Percentiles rank a stretch among this genome's conserved stretches.
Evolutionary conservation across 1,139 yeast species (phyloP).

Genomic region (Kodamaea suecica): DNA sequence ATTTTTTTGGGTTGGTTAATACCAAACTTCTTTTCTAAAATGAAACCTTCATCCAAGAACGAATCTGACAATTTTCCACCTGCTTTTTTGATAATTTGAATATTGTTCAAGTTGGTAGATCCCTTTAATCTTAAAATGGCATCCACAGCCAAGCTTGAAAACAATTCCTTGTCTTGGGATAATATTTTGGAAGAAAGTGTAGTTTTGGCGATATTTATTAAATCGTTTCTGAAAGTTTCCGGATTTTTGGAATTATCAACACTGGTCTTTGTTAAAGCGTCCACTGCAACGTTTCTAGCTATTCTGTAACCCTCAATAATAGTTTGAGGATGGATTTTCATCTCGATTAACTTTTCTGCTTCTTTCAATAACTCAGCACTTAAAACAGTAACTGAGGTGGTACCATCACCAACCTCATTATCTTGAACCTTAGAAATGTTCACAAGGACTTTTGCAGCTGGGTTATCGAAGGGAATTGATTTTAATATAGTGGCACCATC

Average conservation of each 20-base stretch:
- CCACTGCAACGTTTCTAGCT: constrained; percentile 78
- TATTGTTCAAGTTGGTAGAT: constrained; percentile 90
- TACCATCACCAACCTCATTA: constrained; percentile 98
- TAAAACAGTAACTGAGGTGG: constrained; percentile 95
- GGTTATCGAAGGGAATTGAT: constrained; percentile 92
- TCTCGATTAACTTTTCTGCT: constrained; percentile 90
- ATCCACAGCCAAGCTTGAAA: constrained; percentile 88
- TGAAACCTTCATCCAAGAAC: constrained; percentile 92
- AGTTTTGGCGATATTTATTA: constrained; percentile 84
- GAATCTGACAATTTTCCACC: constrained; percentile 94
- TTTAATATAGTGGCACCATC: constrained; percentile 98
- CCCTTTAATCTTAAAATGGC: constrained; percentile 91
- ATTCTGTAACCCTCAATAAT: constrained; percentile 93
- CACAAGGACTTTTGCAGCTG: constrained; percentile 96
- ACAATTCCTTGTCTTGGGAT: constrained; percentile 90
- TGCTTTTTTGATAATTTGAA: constrained; percentile 86
- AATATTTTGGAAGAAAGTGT: constrained; percentile 90
- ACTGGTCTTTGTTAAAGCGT: constrained; percentile 74
- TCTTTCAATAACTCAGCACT: constrained; percentile 87
- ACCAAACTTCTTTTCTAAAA: constrained; percentile 88
- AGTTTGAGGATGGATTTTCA: constrained; percentile 95
- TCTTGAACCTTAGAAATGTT: constrained; percentile 97
- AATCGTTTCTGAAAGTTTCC: constrained; percentile 69
- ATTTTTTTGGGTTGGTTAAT: constrained; percentile 88
- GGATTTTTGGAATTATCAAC: constrained; percentile 66